Evolutionary conservation across 1,284 basidiomycete species (phyloP).

Genomic region (Tausonia pullulans): DNA sequence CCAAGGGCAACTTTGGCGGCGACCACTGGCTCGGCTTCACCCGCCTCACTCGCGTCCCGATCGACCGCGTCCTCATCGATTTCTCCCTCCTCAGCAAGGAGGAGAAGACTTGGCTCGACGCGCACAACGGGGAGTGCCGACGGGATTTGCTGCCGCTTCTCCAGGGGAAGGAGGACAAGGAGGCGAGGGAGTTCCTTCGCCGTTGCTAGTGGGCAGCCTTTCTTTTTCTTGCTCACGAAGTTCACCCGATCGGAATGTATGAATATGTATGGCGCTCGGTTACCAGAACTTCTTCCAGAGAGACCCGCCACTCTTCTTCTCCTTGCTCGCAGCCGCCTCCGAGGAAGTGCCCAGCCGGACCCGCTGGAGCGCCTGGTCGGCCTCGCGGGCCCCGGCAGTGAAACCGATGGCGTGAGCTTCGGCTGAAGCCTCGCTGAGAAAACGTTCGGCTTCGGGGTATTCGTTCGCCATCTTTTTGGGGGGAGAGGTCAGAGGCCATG

Average conservation of each 20-base stretch:
- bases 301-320: too few species aligned
- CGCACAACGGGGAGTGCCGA: constrained; percentile 71
- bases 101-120: constrained; percentile 83
- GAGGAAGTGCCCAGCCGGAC: too few species aligned
- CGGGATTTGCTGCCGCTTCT: constrained; percentile 44
- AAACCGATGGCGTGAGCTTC: too few species aligned
- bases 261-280: neutral
- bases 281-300: neutral
- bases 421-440: too few species aligned
- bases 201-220: constrained; percentile 23
- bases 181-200: constrained; percentile 25
- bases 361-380: too few species aligned
- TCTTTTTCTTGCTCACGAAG: neutral
- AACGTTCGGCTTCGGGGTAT: too few species aligned
- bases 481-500: neutral
- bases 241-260: too few species aligned
- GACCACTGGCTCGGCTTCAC: neutral
- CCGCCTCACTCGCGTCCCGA: constrained; percentile 42
- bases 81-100: constrained; percentile 68
- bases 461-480: too few species aligned
- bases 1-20: neutral
- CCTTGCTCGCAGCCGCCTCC: too few species aligned
- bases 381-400: too few species aligned
- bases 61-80: constrained; percentile 84
- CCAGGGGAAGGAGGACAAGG: neutral